Base-by-base conservation (phyloP, 2,329 filamentous ascomycete species). In the Trichoderma arundinaceum region DNA sequence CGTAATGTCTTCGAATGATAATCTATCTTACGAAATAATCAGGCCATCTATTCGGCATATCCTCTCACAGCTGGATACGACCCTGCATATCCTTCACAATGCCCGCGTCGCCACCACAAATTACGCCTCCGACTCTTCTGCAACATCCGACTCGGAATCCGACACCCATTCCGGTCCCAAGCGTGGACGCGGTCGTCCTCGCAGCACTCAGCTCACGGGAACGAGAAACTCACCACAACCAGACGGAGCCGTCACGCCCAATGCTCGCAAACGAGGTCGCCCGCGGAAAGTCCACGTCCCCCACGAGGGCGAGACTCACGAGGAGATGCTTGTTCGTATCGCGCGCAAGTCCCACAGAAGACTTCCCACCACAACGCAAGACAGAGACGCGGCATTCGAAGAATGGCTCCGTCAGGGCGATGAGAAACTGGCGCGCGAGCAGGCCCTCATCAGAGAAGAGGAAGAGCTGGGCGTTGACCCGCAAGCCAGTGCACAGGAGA, bases 51-150 rank as follows among this genome's bases (percentile, higher is more conserved):
- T 91, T 10, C 83, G 88, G n/a, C 89, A 92, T 69, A 84, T 94
- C 15, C 81, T 97, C 8, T 78, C 82, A 1, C 86, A 87, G 41
- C 74, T 97, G 1, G 92, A 97, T 71, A 76, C 81, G 5, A 82
- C 94, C 0, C 83, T 97, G 6, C 80, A 83, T 35, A 86, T 88
- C 3, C 81, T 98, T 13, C 92, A 94, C 73, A 86, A 88, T 66
- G 83, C 86, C 1, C 85, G 89, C 43, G 78, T 85, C 49, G 83
- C 87, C 2, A 71, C 74, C 22, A 78, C 79, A 64, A 79, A 70
- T 68, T 70, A 77, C 61, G 69, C 77, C 64, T 78, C 78, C 48
- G 75, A 78, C 69, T 78, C 80, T 69, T 78, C 80, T 57, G 77
- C 74, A 32, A 78, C 78, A 6, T 52, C 59, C 39, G 76, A 77